Conservation (phyloP, 139 green algal species). For the Chlamydomonas eustigma region DNA sequence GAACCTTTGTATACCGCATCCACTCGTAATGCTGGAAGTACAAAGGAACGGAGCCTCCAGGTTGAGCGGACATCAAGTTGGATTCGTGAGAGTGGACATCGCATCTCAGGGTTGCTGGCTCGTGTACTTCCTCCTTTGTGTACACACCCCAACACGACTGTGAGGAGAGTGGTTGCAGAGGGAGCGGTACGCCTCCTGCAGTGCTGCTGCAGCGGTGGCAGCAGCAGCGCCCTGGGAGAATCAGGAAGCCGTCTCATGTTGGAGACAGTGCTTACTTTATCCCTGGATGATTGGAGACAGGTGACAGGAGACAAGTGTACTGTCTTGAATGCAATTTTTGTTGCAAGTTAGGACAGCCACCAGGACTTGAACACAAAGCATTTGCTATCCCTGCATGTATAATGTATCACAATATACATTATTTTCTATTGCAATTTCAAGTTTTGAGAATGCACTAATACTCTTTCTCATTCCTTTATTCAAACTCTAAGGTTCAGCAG, state of each 20-base stretch:
- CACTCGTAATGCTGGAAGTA: no score
- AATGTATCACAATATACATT: no score
- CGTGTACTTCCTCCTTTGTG: slow-evolving; percentile 53
- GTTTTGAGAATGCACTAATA: no score
- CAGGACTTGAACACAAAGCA: no score
- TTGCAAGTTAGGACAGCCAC: no score
- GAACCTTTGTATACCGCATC: no score
- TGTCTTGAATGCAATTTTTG: no score
- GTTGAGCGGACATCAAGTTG: slow-evolving; percentile 40
- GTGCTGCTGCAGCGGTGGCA: slow-evolving; percentile 4
- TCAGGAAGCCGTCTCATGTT: slow-evolving; percentile 15
- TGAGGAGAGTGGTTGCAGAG: slow-evolving; percentile 41
- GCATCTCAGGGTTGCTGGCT: slow-evolving; percentile 41
- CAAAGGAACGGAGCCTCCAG: no score
- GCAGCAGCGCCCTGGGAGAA: slow-evolving; percentile 21
- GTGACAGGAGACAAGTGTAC: slow-evolving; percentile 40
- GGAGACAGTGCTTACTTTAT: slow-evolving; percentile 13
- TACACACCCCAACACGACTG: slow-evolving; percentile 40
- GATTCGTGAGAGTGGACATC: slow-evolving; percentile 30
- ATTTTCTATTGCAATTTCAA: no score
- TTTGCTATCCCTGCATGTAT: no score
- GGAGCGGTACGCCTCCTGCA: slow-evolving; percentile 42
- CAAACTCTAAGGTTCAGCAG: no score
- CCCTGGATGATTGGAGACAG: slow-evolving; percentile 59
- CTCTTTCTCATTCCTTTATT: no score